Evolutionary conservation across 495 filamentous ascomycete genomes (phyloP).

Genomic region (Penicillium steckii): DNA sequence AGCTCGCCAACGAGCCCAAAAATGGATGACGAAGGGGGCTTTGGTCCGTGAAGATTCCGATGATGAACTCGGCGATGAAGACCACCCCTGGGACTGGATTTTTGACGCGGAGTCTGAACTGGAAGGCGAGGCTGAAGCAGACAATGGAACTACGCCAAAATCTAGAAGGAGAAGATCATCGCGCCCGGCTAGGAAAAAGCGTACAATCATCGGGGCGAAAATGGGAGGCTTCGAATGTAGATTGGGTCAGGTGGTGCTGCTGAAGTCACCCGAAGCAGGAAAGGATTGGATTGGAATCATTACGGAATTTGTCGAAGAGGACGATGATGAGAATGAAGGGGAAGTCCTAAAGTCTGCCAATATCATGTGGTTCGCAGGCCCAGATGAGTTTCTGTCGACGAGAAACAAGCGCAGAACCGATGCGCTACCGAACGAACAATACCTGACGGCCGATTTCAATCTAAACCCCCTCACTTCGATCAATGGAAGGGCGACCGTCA

Average conservation of each 20-base stretch:
- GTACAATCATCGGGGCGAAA: conserved; percentile 71
- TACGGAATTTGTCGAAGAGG: conserved; percentile 69
- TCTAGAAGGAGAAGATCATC: conserved; percentile 33
- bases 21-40: conserved; percentile 62
- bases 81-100: conserved; percentile 92
- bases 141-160: conserved; percentile 24
- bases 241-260: conserved; percentile 77
- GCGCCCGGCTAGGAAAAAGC: conserved; percentile 27
- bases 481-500: conserved; percentile 78
- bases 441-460: conserved; percentile 83
- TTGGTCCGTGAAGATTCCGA: conserved; percentile 84
- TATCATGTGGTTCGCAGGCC: conserved; percentile 90
- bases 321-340: conserved; percentile 55
- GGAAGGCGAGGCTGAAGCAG: conserved; percentile 19
- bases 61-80: conserved; percentile 83
- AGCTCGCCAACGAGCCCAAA: conserved; percentile 50
- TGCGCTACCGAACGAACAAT: conserved; percentile 85
- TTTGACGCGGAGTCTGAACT: conserved; percentile 50
- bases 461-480: conserved; percentile 83
- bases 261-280: conserved; percentile 79
- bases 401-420: conserved; percentile 81
- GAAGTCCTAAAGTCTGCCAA: conserved; percentile 59
- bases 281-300: conserved; percentile 92
- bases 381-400: conserved; percentile 75
- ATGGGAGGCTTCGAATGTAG: conserved; percentile 83